phyloP scores from a whole-genome alignment of 1,284 basidiomycete genomes.

The Fomitopsis palustris region DNA sequence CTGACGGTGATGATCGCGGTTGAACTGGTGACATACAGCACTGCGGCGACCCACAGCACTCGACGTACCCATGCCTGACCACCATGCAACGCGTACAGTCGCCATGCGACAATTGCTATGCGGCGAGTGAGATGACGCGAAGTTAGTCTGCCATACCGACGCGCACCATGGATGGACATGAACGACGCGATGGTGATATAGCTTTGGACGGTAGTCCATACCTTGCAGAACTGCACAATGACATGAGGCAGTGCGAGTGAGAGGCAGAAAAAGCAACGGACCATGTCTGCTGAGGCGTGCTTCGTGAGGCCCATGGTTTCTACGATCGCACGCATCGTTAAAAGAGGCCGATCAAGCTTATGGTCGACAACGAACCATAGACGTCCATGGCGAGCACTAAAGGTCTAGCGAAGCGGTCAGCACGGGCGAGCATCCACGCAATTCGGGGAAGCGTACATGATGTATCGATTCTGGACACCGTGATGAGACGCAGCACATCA shows the following conservation, averaged over 20 bases:
- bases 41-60: conserved; percentile 21
- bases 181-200: conserved; percentile 28
- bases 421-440: background rate
- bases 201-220: conserved; percentile 27
- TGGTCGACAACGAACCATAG: conserved; percentile 20
- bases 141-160: background rate
- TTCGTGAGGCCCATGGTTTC: conserved; percentile 7
- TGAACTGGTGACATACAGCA: conserved; percentile 22
- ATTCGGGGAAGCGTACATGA: conserved; percentile 19
- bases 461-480: conserved; percentile 26
- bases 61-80: conserved; percentile 23
- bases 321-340: conserved; percentile 16
- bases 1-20: conserved; percentile 22
- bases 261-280: background rate
- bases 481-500: background rate
- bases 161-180: conserved; percentile 29
- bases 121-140: background rate
- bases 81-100: conserved; percentile 26
- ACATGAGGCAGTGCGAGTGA: background rate
- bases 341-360: background rate
- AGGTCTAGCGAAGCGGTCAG: conserved; percentile 14
- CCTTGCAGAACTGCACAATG: conserved; percentile 24
- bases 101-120: conserved; percentile 27
- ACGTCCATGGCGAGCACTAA: conserved; percentile 27
- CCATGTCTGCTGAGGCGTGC: conserved; percentile 1